Evolutionary conservation across 1,284 basidiomycete species (phyloP), one percentile per base, ranked within the genome.

Genomic region (Apiotrichum siamense): DNA sequence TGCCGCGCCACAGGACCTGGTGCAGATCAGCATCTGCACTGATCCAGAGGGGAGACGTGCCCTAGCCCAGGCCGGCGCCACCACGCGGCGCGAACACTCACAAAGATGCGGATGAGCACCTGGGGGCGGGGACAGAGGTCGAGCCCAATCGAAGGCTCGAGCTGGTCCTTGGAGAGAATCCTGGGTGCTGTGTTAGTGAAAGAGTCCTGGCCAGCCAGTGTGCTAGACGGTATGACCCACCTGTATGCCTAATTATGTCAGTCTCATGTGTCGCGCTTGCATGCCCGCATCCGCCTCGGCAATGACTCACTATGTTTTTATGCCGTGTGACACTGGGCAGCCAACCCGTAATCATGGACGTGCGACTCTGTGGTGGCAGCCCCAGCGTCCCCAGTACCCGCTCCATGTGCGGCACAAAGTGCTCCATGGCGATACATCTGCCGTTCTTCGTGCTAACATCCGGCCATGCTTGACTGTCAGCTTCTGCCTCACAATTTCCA

Each of bases 361-460:
- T 67, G 25, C 70, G 56, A 33, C 59, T 62, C 44, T 70, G 66
- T 2, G 68, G 60, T 0, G 69, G 68, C 23, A 73, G 46, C 6
- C 69, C 68, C 1, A 72, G 55, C 12, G 61, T 52, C 2, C 42
- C 26, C 29, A 73, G 50, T 10, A 72, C 61, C 7, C 69, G 49
- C 55, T 71, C 69, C 35, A 73, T 67, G 47, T 72, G 69, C 11
- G 65, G 64, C n/a, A 70, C 50, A 48, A 72, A 73, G 25, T 64
- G 55, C 15, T 50, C 54, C 48, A 63, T 64, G 12, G 68, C 62
- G 4, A 73, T 50, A 47, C 66, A 69, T 56, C 61, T 69, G 0
- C 63, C 60, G 45, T 64, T 69, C 4, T 45, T 9, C 1, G 69
- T 67, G 26, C 64, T 50, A 26, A 73, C 50, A 39, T 70, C 70